Evolutionary conservation across 2,329 filamentous ascomycete species (phyloP), one percentile per base, ranked within the genome.

Genomic region (Ophiobolus disseminans): DNA sequence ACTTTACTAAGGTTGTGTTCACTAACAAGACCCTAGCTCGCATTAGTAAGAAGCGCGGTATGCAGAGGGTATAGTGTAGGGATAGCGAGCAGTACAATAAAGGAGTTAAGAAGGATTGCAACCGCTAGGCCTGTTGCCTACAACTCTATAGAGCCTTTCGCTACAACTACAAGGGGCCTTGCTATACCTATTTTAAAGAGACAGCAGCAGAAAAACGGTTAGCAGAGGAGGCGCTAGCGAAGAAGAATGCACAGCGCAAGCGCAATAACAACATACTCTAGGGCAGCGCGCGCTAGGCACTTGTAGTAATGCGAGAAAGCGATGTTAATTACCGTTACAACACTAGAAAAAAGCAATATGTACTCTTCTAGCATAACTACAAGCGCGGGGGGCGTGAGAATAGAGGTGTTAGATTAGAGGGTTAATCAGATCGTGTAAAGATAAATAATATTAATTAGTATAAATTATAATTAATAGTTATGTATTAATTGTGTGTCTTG

Each of bases 141-240:
- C 23, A 26, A 11, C 11, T 26, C 23, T 26, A 26, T 26, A 26
- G 23, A 26, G 23, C 6, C 23, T 26, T 26, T 26, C 6, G 23
- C 7, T 26, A 26, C 23, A 11, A 26, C 23, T 21, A 43, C 11
- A 51, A 51, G 30, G 48, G 44, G 1, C 35, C 40, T 40, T 51
- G 30, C 13, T 6, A 44, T 11, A 13, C 21, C 3, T 47, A 51
- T 16, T 40, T 16, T 23, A 3, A 32, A 3, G 34, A 47, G 14
- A 47, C 39, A 8, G 4, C 36, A 10, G 39, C 9, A 9, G 38
- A 51, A 31, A 51, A 44, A 21, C 5, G n/a, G 23, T 9, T 13
- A 4, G 28, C 20, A 0, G 22, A 39, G n/a, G 4, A 11, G 17
- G 10, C n/a, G 14, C 14, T 35, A 6, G 8, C 5, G 13, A 9